Conservation (phyloP, 2,329 filamentous ascomycete species). For the Sporothrix schenckii region DNA sequence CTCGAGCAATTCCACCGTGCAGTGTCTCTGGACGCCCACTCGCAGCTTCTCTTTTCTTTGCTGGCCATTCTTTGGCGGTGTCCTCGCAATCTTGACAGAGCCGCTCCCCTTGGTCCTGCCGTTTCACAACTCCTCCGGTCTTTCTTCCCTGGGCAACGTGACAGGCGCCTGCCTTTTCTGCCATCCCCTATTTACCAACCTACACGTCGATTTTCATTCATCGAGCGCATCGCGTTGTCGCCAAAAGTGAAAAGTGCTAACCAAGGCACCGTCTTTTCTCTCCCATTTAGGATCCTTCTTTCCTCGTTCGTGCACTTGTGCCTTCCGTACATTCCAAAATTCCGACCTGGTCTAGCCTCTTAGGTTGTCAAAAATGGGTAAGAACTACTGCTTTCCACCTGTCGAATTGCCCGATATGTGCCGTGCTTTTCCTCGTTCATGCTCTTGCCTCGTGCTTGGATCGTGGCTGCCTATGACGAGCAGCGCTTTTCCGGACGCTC, state of each 20-base stretch:
- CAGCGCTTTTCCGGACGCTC: not conserved
- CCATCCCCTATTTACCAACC: not conserved
- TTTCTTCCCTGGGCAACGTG: not conserved
- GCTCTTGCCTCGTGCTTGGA: not conserved
- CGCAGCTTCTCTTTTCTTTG: conserved; percentile 1
- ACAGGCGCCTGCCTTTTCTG: not conserved
- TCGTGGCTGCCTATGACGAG: conserved; percentile 3
- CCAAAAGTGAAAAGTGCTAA: conserved; percentile 24
- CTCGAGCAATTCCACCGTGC: not conserved
- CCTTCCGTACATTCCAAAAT: conserved; percentile 33
- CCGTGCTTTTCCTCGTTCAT: conserved; percentile 2
- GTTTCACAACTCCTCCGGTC: conserved; percentile 24
- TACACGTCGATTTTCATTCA: not conserved
- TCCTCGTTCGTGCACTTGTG: conserved; percentile 16
- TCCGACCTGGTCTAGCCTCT: conserved; percentile 18
- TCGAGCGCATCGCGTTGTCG: conserved; percentile 1
- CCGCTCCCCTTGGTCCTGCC: conserved; percentile 12
- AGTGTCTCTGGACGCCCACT: not conserved
- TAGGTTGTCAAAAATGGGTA: conserved; percentile 50
- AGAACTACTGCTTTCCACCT: conserved; percentile 41
- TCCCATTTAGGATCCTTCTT: conserved; percentile 20
- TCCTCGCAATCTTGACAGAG: not conserved
- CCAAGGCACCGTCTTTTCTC: not conserved
- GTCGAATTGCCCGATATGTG: conserved; percentile 20
- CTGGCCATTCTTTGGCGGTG: not conserved